Base-by-base conservation (phyloP, 2,329 filamentous ascomycete species). In the Ophiostoma montium region DNA sequence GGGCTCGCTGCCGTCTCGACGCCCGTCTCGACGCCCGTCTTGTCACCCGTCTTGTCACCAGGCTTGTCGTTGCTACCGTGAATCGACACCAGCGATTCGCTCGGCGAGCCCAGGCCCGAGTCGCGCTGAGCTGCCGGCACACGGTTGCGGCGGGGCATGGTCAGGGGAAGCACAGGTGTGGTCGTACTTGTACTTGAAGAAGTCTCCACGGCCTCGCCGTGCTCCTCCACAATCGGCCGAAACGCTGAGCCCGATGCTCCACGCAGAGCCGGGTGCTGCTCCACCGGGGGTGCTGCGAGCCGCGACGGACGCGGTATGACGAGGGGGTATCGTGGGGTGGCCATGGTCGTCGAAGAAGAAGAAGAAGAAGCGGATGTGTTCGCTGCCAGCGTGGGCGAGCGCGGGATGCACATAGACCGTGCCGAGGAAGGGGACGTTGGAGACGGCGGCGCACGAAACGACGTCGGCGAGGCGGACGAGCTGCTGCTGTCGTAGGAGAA, bases 211-310 rank as follows among this genome's bases (percentile, higher is more conserved):
- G 57, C 55, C n/a, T 55, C 57, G 44, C 32, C 47, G 48, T 69
- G 65, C 45, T 66, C 65, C 19, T 54, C 50, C 9, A 43, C 48
- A 21, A 61, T 58, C 12, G 61, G 58, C 31, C 58, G 56, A 19
- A 53, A 54, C 39, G 57, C 56, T 38, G 63, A 63, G 33, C 57
- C 60, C 36, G 64, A 63, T 35, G 57, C 6, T 7, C 39, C 61
- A 50, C 74, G 67, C 48, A 77, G 65, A 15, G 73, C 70, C 18
- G 74, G 74, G 55, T 77, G 74, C 59, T 75, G 66, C 59, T 76
- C 72, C 2, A 63, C 62, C 11, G 71, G 71, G 36, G 69, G 69
- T 3, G 50, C 43, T 8, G 47, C 19, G 35, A 68, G 60, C 9
- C 63, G 59, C 8, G 63, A 59, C 15, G 64, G 60, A 36, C 67